Base-by-base conservation (phyloP, 2,329 filamentous ascomycete genomes). In the Colletotrichum australisinense region DNA sequence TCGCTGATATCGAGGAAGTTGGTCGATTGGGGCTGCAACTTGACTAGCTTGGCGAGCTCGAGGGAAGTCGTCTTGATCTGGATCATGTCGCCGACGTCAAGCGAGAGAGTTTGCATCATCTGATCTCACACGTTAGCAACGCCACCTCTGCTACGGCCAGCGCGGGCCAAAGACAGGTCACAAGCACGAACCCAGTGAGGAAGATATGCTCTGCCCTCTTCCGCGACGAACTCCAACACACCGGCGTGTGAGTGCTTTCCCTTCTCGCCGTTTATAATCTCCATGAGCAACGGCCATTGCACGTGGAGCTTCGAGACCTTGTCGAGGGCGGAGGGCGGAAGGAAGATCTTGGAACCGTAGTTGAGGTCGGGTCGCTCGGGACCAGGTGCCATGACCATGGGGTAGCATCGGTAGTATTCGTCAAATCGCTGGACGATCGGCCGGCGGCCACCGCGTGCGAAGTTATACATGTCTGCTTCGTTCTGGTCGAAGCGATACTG, bases 321-420 rank as follows among this genome's bases (percentile, higher is more conserved):
- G 86, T 99, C 96, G 68, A 99, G 90, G 6, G 97, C 96, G 46
- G 95, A 98, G 0, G 97, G 94, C n/a, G 97, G 97, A 75, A 99
- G 92, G 81, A 99, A 94, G 78, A 99, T 96, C 87, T 99, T 99
- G 84, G 96, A 97, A 77, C 97, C 97, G 81, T 97, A 95, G 87
- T 98, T 98, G 75, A 97, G 92, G 77, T 95, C 93, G 65, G 94
- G 93, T 77, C 97, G 91, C 79, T 98, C 95, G 49, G 94, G 91
- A 3, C 96, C 95, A 14, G 95, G 95, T 75, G 97, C 91, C 95
- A 99, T 98, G 78, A 93, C 92, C 79, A 98, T 90, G 56, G 97
- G 97, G 80, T 98, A 99, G 87, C 95, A 98, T 79, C 97, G 93
- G 85, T 98, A 98, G 86, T 98, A 98, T 84, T 99, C 97, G 83